Evolutionary conservation across 306 rosid species (phyloP).

Genomic region (Alnus rubra): DNA sequence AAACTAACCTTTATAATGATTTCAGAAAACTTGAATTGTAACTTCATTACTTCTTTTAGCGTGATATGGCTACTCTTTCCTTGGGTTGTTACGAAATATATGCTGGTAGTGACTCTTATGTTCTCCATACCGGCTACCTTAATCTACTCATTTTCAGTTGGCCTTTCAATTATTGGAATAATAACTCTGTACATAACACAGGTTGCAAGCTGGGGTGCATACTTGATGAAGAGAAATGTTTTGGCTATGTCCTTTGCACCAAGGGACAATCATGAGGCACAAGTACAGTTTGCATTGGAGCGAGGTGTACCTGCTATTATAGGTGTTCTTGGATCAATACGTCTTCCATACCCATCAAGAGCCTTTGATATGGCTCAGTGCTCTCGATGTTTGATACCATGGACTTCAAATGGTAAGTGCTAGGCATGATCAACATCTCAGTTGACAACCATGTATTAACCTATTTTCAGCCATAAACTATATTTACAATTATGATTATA

Average conservation of each 20-base stretch:
- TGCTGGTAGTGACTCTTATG: conserved; percentile 11
- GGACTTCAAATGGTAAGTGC: conserved; percentile 83
- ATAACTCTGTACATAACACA: conserved; percentile 40
- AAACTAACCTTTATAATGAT: too few species aligned
- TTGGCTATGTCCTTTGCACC: conserved; percentile 95
- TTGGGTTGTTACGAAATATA: background rate
- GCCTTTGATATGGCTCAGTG: conserved; percentile 99
- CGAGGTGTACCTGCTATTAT: conserved; percentile 95
- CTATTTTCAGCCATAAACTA: too few species aligned
- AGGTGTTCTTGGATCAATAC: conserved; percentile 88
- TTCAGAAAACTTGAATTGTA: too few species aligned
- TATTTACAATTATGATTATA: too few species aligned
- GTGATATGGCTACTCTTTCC: too few species aligned
- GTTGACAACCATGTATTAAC: conserved; percentile 13
- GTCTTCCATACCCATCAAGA: conserved; percentile 89
- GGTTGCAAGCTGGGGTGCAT: conserved; percentile 99
- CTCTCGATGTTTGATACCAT: conserved; percentile 92
- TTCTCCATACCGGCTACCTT: conserved; percentile 20
- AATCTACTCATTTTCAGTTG: conserved; percentile 21
- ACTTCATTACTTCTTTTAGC: too few species aligned
- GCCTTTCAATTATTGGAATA: conserved; percentile 29
- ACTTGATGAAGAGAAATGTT: conserved; percentile 85
- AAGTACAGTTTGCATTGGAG: conserved; percentile 95
- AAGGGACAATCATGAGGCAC: conserved; percentile 98
- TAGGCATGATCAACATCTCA: conserved; percentile 14